Conservation (phyloP, 805 yeast genomes). For the Isabelozyma gotoi region DNA sequence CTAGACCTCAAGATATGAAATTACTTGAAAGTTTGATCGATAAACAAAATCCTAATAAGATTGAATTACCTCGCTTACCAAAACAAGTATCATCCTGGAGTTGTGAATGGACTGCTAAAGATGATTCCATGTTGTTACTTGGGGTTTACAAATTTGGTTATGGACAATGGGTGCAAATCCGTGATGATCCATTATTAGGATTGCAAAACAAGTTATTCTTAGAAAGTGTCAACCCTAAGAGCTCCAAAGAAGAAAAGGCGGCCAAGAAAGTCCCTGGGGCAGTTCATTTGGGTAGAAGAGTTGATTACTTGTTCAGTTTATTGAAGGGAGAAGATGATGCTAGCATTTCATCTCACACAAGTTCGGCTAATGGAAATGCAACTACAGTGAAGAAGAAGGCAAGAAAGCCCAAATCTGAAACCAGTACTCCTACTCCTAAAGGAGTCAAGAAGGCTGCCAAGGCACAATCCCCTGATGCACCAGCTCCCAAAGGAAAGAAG, state of each 20-base stretch:
- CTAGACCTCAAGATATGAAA: conserved; percentile 83
- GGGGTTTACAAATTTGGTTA: conserved; percentile 94
- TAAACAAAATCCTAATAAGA: conserved; percentile 55
- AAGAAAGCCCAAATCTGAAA: conserved; percentile 13
- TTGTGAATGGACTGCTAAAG: conserved; percentile 78
- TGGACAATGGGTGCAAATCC: conserved; percentile 90
- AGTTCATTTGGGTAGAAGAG: conserved; percentile 87
- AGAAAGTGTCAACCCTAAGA: conserved; percentile 29
- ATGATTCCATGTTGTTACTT: conserved; percentile 82
- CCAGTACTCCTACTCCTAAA: conserved; percentile 14
- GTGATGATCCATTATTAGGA: conserved; percentile 93
- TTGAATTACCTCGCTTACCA: conserved; percentile 60
- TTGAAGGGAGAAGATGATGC: conserved; percentile 58
- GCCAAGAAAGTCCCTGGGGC: conserved; percentile 83
- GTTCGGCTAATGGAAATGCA: conserved; percentile 4
- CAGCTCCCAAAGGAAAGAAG: conserved; percentile 4
- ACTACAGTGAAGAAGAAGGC: conserved; percentile 15
- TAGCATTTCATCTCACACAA: conserved; percentile 11
- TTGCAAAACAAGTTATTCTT: conserved; percentile 82
- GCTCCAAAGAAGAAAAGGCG: conserved; percentile 23
- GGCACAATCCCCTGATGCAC: conserved; percentile 17
- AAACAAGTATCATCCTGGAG: conserved; percentile 90
- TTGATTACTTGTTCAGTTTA: conserved; percentile 78
- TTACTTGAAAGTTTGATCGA: conserved; percentile 55
- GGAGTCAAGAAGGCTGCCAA: conserved; percentile 11